Percentiles rank a stretch among this genome's conserved stretches.
Evolutionary conservation across 371 early-diverging fungal species (phyloP).

Genomic region (Dipsacomyces acuminosporus): DNA sequence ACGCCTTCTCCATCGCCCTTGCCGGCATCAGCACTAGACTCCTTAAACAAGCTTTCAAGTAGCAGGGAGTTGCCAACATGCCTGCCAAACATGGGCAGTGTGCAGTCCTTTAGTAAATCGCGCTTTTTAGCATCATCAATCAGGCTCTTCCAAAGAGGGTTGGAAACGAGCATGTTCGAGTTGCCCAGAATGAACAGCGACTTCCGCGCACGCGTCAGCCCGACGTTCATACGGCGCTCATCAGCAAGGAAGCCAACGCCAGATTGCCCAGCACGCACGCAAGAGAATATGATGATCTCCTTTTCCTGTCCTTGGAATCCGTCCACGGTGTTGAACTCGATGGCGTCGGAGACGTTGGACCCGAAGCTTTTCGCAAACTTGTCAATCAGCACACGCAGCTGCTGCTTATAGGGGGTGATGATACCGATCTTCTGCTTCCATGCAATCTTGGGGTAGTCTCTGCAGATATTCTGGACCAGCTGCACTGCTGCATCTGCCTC

Average conservation of each 20-base stretch:
- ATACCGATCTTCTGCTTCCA: constrained; percentile 77
- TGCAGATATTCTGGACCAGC: constrained; percentile 61
- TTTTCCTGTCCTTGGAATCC: constrained; percentile 99
- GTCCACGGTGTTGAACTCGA: constrained; percentile 95
- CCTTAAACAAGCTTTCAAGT: constrained; percentile 7
- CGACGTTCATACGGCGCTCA: constrained; percentile 89
- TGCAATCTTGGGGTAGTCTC: constrained; percentile 53
- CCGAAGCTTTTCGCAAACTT: constrained; percentile 64
- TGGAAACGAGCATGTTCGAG: constrained; percentile 34
- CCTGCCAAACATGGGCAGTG: constrained; percentile 28
- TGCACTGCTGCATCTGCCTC: constrained; percentile 75
- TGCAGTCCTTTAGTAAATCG: constrained; percentile 41
- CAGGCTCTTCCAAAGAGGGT: constrained; percentile 45
- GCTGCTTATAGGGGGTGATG: constrained; percentile 91
- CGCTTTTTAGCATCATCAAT: constrained; percentile 56
- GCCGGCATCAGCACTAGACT: neutral
- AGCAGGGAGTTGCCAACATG: neutral
- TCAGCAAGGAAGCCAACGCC: constrained; percentile 94
- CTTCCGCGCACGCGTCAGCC: constrained; percentile 85
- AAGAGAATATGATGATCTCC: constrained; percentile 92
- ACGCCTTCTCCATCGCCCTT: constrained; percentile 33
- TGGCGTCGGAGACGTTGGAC: constrained; percentile 55
- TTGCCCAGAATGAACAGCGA: constrained; percentile 90
- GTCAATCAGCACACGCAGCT: constrained; percentile 65
- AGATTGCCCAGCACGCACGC: constrained; percentile 76